Evolutionary conservation across 2,329 filamentous ascomycete genomes (phyloP), one percentile per base, ranked within the genome.

Genomic region (Botrytis elliptica): DNA sequence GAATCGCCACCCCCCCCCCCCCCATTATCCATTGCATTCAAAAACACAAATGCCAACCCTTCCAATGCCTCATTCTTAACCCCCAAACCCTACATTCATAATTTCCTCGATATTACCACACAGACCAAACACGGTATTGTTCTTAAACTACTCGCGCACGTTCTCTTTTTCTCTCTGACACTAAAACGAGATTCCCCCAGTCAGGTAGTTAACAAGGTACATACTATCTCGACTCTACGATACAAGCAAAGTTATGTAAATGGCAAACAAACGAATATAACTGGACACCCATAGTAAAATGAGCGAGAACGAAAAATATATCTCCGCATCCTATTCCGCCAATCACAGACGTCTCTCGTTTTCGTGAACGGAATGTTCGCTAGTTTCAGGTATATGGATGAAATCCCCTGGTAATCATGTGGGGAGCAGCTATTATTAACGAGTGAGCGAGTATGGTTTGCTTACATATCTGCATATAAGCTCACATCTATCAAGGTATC

Each of bases 21-120:
- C 36, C 46, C 7, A 38, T 22, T 49, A 36, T 14, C 20, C 33
- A n/a, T 40, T 55, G 49, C 60, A 8, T 29, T 18, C 38, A 42
- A n/a, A 10, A 42, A 4, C 25, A 63, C 36, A n/a, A n/a, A 63
- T 63, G 40, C n/a, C n/a, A 18, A 46, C 44, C 42, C 63, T 46
- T 65, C 40, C n/a, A 46, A 25, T 40, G 2, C 40, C 46, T 29
- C 22, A 62, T 38, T 62, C 44, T 66, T 22, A 29, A 40, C 33
- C 46, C 64, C 44, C 64, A 38, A 49, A 67, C 64, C 64, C 64
- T 67, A 67, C 65, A 67, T 25, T 5, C 38, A 67, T 67, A 52
- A 67, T 67, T 67, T 55, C 65, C 65, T 55, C 46, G 38, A 67
- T 52, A 67, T 55, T 67, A 40, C 65, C 65, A 55, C 44, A 40